Percentiles rank a stretch among this genome's conserved stretches.
Evolutionary conservation across 169 alveolate genomes (phyloP).

Genomic region (Fabrea salina): DNA sequence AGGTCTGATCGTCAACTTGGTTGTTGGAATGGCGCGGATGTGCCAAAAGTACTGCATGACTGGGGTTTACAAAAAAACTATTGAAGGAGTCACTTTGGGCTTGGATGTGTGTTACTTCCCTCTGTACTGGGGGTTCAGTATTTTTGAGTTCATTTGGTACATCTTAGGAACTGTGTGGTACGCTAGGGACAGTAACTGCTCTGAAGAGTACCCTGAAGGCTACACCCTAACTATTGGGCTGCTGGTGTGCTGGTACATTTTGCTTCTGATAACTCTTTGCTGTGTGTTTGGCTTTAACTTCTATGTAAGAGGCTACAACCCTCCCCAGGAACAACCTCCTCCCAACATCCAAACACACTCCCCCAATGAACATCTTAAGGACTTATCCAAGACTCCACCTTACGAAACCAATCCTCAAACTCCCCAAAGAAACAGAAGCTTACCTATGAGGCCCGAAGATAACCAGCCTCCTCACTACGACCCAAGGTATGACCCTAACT

Average conservation of each 20-base stretch:
- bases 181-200: not conserved
- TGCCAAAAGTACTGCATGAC: not conserved
- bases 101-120: slow-evolving; percentile 25
- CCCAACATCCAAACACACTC: no score
- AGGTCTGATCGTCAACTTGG: not conserved
- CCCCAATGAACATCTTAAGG: no score
- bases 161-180: slow-evolving; percentile 22
- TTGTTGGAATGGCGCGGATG: not conserved
- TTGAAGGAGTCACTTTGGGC: not conserved
- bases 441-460: no score
- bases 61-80: not conserved
- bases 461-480: no score
- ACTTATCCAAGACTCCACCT: no score
- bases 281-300: no score
- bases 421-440: no score
- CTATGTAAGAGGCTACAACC: no score
- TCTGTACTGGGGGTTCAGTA: not conserved
- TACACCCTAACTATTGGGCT: not conserved
- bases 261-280: no score
- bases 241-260: not conserved
- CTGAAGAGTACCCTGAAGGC: slow-evolving; percentile 23
- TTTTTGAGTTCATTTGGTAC: slow-evolving; percentile 22
- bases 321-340: no score
- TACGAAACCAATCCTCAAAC: no score
- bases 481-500: no score